phyloP scores from a whole-genome alignment of 768 basidiomycete species.

The Suillus subluteus region DNA sequence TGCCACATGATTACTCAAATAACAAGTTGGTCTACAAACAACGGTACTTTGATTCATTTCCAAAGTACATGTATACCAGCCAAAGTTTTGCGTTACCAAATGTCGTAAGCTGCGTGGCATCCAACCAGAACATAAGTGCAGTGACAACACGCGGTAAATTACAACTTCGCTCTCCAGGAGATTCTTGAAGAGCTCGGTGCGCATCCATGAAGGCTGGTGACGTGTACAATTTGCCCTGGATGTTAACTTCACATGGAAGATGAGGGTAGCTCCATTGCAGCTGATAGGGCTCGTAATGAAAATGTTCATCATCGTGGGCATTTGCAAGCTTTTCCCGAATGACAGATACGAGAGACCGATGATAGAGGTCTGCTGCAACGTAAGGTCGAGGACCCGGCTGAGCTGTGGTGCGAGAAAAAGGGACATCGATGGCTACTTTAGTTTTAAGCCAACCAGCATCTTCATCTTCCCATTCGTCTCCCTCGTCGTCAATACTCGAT shows the following conservation, averaged over 20 bases:
- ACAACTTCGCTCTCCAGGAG: too few relatives aligned
- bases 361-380: too few relatives aligned
- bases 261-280: slow-evolving; percentile 5
- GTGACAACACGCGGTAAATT: too few relatives aligned
- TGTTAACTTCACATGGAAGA: neutral
- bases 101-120: too few relatives aligned
- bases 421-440: slow-evolving; percentile 17
- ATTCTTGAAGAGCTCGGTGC: neutral
- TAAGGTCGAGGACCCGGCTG: slow-evolving; percentile 10
- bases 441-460: slow-evolving; percentile 22
- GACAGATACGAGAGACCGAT: too few relatives aligned
- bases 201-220: slow-evolving; percentile 16
- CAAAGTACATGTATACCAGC: too few relatives aligned
- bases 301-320: slow-evolving; percentile 13
- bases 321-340: too few relatives aligned
- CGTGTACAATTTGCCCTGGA: slow-evolving; percentile 25
- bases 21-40: too few relatives aligned
- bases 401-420: slow-evolving; percentile 13
- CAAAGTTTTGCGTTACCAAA: too few relatives aligned
- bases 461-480: slow-evolving; percentile 13
- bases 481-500: neutral
- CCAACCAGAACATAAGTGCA: too few relatives aligned
- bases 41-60: too few relatives aligned
- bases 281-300: slow-evolving; percentile 17
- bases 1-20: too few relatives aligned